Percentiles rank a stretch among this genome's conserved stretches.
phyloP scores from a whole-genome alignment of 1,284 basidiomycete genomes.

The Cryptococcus sp. region DNA sequence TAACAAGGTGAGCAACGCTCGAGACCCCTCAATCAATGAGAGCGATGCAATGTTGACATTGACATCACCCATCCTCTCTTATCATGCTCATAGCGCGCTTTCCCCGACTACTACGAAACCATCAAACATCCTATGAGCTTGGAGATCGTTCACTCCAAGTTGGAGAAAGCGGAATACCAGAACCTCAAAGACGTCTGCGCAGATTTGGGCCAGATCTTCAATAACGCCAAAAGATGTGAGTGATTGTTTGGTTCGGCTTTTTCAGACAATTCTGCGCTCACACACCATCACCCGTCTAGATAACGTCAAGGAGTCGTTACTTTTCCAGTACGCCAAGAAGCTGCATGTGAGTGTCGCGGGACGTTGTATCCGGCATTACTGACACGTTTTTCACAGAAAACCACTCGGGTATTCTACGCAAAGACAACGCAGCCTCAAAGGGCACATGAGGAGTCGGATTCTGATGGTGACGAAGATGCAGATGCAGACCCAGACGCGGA shows the following conservation, averaged over 20 bases:
- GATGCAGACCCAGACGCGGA: constrained; percentile 18
- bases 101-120: constrained; percentile 50
- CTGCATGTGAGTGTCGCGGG: constrained; percentile 40
- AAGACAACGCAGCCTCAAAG: constrained; percentile 23
- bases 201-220: constrained; percentile 49
- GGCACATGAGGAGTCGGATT: constrained; percentile 27
- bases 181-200: constrained; percentile 38
- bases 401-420: constrained; percentile 37
- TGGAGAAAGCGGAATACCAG: constrained; percentile 32
- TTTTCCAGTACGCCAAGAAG: constrained; percentile 51
- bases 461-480: constrained; percentile 20
- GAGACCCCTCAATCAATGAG: no score
- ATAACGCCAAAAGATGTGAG: constrained; percentile 51
- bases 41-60: not conserved
- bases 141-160: constrained; percentile 41
- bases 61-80: no score
- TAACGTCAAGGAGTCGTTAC: constrained; percentile 47
- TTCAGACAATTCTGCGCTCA: no score
- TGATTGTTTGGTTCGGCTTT: not conserved
- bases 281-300: constrained; percentile 26
- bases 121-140: constrained; percentile 51
- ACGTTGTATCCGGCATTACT: not conserved
- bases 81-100: constrained; percentile 28
- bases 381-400: constrained; percentile 25
- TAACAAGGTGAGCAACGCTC: constrained; percentile 36